Evolutionary conservation across 176 grass and related monocot genomes (phyloP), one percentile per base, ranked within the genome.

Genomic region (Avena eriantha): DNA sequence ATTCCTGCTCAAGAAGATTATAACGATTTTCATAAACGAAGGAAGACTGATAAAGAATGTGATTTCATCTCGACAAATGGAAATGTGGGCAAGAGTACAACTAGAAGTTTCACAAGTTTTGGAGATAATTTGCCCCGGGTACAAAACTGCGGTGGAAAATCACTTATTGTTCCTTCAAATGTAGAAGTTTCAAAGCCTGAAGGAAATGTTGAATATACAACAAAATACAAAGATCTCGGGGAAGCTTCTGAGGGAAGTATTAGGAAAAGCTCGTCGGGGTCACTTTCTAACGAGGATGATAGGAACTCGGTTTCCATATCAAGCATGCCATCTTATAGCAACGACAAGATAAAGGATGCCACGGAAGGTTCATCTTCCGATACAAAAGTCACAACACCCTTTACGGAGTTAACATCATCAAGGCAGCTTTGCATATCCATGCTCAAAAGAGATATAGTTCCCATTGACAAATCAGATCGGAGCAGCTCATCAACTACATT

Each of bases 371-470:
- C 85, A 33, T 86, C 65, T 13, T 67, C 70, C 69, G 75, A 92
- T 92, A 80, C 13, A 41, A 51, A 82, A 24, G 57, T 16, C 18
- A 29, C 81, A 64, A 85, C 94, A 81, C 65, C 73, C 76, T 57
- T 83, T 55, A 45, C 10, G 51, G 84, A 90, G 71, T 82, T 85
- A 57, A 67, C 21, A 61, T 88, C 81, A 67, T 35, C 64, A 15
- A 94, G 76, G 80, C 60, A 97, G 17, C 31, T 94, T 63, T 97
- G 95, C 92, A 92, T 94, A 50, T 85, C 45, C 50, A 75, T 92
- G n/a, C 88, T 94, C 10, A 82, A 49, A 87, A 82, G 58, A 19
- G 55, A 97, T 68, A 87, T 82, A 51, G 76, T 89, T 24, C 74
- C 63, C 18, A 59, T 75, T 13, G 64, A 91, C 58, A 82, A 46